A percentile compares a stretch with the other conserved stretches of the same genome.
phyloP scores from a whole-genome alignment of 352 stramenopile genomes.

The Phytophthora sp. region DNA sequence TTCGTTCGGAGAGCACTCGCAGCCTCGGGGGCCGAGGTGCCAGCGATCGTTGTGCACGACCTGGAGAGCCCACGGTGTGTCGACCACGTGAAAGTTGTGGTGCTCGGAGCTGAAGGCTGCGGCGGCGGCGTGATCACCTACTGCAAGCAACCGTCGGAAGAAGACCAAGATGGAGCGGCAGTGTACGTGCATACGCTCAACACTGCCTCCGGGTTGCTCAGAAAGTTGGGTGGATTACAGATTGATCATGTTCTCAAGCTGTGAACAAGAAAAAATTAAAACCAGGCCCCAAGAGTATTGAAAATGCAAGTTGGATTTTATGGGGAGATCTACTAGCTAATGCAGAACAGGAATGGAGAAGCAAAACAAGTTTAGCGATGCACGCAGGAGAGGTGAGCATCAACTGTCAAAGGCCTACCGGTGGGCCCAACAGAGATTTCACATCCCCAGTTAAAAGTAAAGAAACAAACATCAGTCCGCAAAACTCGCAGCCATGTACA shows the following conservation, averaged over 20 bases:
- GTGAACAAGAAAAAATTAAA: too few species aligned
- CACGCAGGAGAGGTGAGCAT: too few species aligned
- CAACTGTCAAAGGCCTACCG: too few species aligned
- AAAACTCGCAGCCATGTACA: constrained; percentile 74
- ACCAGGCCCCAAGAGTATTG: too few species aligned
- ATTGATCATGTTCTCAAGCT: constrained; percentile 50
- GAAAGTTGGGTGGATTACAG: constrained; percentile 59
- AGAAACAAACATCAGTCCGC: constrained; percentile 20
- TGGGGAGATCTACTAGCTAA: too few species aligned
- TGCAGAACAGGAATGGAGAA: too few species aligned
- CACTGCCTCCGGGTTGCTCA: constrained; percentile 56
- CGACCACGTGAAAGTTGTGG: constrained; percentile 60
- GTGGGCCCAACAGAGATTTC: too few species aligned
- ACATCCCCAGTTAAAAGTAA: too few species aligned
- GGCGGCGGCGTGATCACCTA: constrained; percentile 75
- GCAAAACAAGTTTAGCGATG: too few species aligned
- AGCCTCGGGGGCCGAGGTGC: neutral
- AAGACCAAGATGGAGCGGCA: neutral
- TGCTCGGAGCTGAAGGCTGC: constrained; percentile 42
- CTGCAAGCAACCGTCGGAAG: constrained; percentile 41
- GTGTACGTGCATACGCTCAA: constrained; percentile 74
- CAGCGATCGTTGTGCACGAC: constrained; percentile 34
- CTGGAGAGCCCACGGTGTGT: constrained; percentile 48
- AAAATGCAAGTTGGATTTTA: too few species aligned
- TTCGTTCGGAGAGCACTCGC: constrained; percentile 38